Evolutionary conservation across 345 rosid species (phyloP), one percentile per base, ranked within the genome.

Genomic region (Trapa incisa): DNA sequence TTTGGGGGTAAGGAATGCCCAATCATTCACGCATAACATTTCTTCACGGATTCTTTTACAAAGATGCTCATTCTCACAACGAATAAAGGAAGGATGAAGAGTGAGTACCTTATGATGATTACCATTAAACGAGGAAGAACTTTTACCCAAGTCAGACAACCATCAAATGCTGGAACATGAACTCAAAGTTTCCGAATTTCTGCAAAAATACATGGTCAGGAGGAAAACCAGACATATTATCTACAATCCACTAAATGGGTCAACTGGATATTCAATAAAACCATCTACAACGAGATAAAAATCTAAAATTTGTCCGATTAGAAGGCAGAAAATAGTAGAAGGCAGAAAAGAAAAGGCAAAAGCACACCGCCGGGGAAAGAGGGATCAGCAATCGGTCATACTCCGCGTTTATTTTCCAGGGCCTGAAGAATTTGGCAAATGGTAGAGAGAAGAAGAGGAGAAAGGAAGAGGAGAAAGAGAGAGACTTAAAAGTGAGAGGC

Each of bases 71-170:
- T 5, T 22, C n/a, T n/a, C 11, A 35, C 2, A 54, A 54, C 4
- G 11, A 54, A n/a, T 54, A 35, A 10, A n/a, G 11, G 11, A 32
- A 58, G 63, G 5, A 45, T 45, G 37, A 29, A 57, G 61, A 57
- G 61, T 37, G 14, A 29, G 35, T 58, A 58, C 63, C 63, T 58
- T 3, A 38, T 22, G 29, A 22, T 22, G 29, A 22, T 58, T 32
- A 58, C 6, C 63, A 58, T 58, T 58, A 58, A 58, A 37, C 63
- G 63, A 58, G 32, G 11, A n/a, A n/a, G 63, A 58, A 38, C 63
- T 45, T 58, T 11, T 58, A 3, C 35, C 35, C 63, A 35, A 33
- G 60, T 22, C 60, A 54, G 9, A 54, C 63, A 32, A 58, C 63
- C 63, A 12, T 9, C 63, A 32, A 58, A 16, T 8, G 63, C 63